Percentiles rank a stretch among this genome's conserved stretches.
Conservation (phyloP, 140 eudicot genomes). For the Flaveria floridana region DNA sequence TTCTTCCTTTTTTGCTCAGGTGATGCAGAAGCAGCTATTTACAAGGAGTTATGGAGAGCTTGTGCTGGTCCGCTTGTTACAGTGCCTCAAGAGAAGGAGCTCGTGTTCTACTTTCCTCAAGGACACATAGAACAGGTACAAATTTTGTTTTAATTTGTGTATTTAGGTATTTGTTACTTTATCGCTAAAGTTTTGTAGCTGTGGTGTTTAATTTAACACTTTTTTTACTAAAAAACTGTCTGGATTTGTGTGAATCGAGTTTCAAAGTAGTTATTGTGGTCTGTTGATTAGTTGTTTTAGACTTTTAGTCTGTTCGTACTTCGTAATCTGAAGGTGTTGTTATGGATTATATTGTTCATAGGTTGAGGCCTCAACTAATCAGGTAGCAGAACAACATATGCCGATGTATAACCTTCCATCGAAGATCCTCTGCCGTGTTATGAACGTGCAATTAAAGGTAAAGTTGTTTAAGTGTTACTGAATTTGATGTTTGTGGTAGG, state of each 20-base stretch:
- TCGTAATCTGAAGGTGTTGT: neutral
- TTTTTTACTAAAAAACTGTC: neutral
- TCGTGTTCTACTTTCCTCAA: constrained; percentile 92
- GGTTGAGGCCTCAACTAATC: constrained; percentile 99
- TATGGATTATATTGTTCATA: constrained; percentile 26
- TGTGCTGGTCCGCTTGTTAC: constrained; percentile 98
- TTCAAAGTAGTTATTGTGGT: neutral
- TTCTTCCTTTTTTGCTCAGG: constrained; percentile 32
- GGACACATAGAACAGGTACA: constrained; percentile 99
- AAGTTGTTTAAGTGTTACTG: neutral
- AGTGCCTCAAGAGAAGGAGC: constrained; percentile 77
- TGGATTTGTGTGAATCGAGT: constrained; percentile 12
- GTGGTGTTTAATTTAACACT: too few relatives aligned
- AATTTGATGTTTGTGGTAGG: constrained; percentile 19
- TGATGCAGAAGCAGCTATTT: constrained; percentile 84
- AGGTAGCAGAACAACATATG: constrained; percentile 94
- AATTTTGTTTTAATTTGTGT: constrained; percentile 8
- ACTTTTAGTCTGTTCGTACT: neutral
- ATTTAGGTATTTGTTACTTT: neutral
- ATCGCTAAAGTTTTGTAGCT: too few relatives aligned
- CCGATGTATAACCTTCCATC: constrained; percentile 83
- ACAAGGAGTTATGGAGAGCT: constrained; percentile 96
- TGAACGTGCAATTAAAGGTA: constrained; percentile 78
- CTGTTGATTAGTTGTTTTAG: neutral
- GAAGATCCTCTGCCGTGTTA: constrained; percentile 96